Evolutionary conservation across 2,329 filamentous ascomycete genomes (phyloP).

Genomic region (Colletotrichum echinochloae): DNA sequence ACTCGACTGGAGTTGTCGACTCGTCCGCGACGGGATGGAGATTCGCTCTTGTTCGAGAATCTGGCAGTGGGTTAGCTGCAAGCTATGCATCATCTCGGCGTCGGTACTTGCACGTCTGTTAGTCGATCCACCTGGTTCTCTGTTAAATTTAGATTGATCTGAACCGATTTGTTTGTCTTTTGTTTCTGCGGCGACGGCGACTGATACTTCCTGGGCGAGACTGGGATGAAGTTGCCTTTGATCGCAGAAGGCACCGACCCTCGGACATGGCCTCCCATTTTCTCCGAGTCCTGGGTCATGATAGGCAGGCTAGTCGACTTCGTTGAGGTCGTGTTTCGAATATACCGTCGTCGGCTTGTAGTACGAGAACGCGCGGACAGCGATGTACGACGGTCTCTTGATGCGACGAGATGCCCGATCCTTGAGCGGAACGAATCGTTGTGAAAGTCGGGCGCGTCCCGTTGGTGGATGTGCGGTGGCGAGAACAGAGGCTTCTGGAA

Average conservation of each 20-base stretch:
- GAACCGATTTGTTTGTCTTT: conserved; percentile 53
- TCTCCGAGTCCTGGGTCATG: conserved; percentile 24
- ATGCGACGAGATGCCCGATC: neutral
- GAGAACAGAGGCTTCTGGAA: conserved; percentile 3
- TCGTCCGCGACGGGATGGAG: conserved; percentile 44
- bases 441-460: neutral
- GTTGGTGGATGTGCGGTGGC: neutral
- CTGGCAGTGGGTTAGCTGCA: conserved; percentile 43
- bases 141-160: conserved; percentile 62
- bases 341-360: neutral
- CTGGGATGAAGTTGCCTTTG: conserved; percentile 53
- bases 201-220: conserved; percentile 49
- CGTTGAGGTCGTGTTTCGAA: conserved; percentile 12
- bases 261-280: conserved; percentile 27
- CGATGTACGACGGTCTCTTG: neutral
- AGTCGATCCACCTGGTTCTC: conserved; percentile 62
- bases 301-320: conserved; percentile 16
- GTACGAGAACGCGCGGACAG: neutral
- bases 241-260: conserved; percentile 44
- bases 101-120: conserved; percentile 56
- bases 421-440: conserved; percentile 29
- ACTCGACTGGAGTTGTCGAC: conserved; percentile 41
- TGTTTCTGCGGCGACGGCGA: conserved; percentile 53
- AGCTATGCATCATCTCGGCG: neutral
- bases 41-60: conserved; percentile 49